Evolutionary conservation across 768 basidiomycete species (phyloP).

Genomic region (Asterophora lycoperdoides): DNA sequence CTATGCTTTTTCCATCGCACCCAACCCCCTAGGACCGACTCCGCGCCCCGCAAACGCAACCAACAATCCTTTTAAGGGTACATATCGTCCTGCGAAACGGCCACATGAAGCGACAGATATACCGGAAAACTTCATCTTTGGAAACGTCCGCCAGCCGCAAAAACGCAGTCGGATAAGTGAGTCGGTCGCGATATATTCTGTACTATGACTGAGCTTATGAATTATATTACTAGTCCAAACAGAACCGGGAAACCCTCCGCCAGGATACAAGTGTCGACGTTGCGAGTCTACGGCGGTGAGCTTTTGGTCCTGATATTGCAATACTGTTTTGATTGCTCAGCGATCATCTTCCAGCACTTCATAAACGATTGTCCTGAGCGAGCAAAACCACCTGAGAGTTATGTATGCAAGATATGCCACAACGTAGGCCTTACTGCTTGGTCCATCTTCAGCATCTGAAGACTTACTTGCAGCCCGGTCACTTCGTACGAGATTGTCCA

Average conservation of each 20-base stretch:
- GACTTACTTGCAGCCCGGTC: constrained; percentile 51
- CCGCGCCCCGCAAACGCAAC: constrained; percentile 60
- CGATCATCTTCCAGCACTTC: constrained; percentile 66
- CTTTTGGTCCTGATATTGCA: background rate
- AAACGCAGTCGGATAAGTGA: constrained; percentile 58
- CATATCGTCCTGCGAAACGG: constrained; percentile 47
- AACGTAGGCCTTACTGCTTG: constrained; percentile 37
- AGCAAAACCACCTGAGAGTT: constrained; percentile 74
- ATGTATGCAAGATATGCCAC: constrained; percentile 83
- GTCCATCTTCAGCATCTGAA: constrained; percentile 4
- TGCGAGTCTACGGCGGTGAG: constrained; percentile 73
- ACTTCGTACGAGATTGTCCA: constrained; percentile 88
- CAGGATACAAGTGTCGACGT: constrained; percentile 72
- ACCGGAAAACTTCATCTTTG: constrained; percentile 68
- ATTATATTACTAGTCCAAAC: constrained; percentile 24
- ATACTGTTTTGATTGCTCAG: no score
- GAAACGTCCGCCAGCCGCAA: constrained; percentile 48
- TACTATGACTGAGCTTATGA: background rate
- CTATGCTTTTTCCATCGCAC: constrained; percentile 88
- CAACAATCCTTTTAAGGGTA: constrained; percentile 62
- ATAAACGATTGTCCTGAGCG: constrained; percentile 74
- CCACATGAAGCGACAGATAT: constrained; percentile 38
- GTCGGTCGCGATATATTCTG: constrained; percentile 15
- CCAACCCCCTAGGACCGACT: constrained; percentile 38
- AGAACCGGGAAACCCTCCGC: constrained; percentile 55